phyloP scores from a whole-genome alignment of 73 alveolate species.

The Paramecium caudatum region DNA sequence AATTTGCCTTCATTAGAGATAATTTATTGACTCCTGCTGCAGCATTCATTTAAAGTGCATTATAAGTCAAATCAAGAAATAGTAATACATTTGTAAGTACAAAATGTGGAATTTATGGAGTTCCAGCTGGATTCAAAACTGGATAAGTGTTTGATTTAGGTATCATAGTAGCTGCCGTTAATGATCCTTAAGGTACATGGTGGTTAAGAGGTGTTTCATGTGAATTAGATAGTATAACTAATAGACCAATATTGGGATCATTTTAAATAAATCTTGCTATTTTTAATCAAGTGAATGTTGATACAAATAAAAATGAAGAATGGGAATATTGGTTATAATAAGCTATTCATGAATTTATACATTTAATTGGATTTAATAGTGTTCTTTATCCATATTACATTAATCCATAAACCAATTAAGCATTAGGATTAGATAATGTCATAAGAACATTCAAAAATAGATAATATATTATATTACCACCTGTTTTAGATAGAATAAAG shows the following conservation, averaged over 20 bases:
- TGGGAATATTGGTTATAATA: conserved; percentile 66
- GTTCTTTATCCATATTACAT: conserved; percentile 57
- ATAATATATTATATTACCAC: conserved; percentile 46
- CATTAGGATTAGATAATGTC: conserved; percentile 58
- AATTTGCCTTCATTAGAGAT: conserved; percentile 1
- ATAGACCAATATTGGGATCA: conserved; percentile 64
- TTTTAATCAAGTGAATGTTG: conserved; percentile 11
- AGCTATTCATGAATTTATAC: conserved; percentile 51
- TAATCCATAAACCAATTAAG: conserved; percentile 5
- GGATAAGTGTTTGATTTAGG: conserved; percentile 44
- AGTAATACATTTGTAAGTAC: neutral
- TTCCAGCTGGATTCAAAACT: neutral
- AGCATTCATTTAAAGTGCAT: neutral
- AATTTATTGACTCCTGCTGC: conserved; percentile 14
- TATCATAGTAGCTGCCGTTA: conserved; percentile 12
- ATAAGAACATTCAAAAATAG: conserved; percentile 21
- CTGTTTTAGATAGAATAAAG: conserved; percentile 40
- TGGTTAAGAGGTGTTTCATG: conserved; percentile 65
- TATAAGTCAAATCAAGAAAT: conserved; percentile 13
- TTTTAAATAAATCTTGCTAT: conserved; percentile 33
- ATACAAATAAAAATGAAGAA: conserved; percentile 42
- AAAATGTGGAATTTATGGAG: neutral
- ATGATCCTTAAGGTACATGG: conserved; percentile 26
- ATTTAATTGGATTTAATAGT: conserved; percentile 43
- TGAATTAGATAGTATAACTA: conserved; percentile 48